Percentiles rank a stretch among this genome's conserved stretches.
These are phyloP conservation scores for Arctium minus DNA, from an alignment of 129 eudicot genomes.

Conservation along the genomic window DNA sequence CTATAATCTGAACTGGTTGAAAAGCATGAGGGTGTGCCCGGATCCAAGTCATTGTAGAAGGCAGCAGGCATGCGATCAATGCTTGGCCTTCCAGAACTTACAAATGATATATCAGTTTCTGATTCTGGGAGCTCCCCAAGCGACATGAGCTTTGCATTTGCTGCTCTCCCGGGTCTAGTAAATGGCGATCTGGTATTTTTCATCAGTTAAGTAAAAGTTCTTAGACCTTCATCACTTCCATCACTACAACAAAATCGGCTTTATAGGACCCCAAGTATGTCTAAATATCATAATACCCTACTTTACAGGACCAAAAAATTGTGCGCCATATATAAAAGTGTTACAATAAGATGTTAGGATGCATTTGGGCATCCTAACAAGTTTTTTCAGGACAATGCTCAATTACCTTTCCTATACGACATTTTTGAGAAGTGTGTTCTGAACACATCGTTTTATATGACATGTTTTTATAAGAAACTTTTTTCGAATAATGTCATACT, in stretches of 20 bases:
- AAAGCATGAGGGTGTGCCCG: conserved; percentile 24
- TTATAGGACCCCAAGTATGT: background rate
- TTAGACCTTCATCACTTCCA: background rate
- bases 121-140: conserved; percentile 35
- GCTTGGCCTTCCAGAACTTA: conserved; percentile 46
- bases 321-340: background rate
- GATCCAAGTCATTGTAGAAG: conserved; percentile 36
- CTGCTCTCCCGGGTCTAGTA: conserved; percentile 34
- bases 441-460: background rate
- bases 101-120: conserved; percentile 52
- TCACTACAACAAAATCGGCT: background rate
- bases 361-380: background rate
- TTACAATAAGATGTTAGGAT: background rate
- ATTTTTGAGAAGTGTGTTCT: background rate
- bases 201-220: background rate
- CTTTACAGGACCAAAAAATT: background rate
- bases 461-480: background rate
- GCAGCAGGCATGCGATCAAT: conserved; percentile 30
- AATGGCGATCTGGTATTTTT: conserved; percentile 34
- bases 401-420: background rate
- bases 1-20: conserved; percentile 45
- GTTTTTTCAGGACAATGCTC: background rate
- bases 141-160: conserved; percentile 27
- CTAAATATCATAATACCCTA: background rate
- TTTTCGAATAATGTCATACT: background rate